phyloP scores from a whole-genome alignment of 257 asterid genomes.

The Primulina tabacum region DNA sequence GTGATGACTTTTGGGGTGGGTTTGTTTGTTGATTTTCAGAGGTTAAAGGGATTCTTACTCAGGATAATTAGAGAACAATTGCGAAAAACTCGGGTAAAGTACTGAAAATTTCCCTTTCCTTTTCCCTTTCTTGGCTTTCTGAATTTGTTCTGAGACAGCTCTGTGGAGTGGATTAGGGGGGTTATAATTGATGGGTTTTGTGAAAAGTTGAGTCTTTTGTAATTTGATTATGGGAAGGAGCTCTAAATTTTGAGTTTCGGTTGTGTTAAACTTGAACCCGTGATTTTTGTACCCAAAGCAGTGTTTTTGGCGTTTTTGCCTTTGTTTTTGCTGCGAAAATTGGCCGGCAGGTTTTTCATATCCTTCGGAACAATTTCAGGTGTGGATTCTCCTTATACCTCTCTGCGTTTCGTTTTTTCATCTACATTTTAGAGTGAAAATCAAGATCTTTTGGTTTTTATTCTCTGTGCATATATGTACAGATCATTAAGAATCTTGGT shows the following conservation, averaged over 20 bases:
- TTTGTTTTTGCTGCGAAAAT: conserved; percentile 4
- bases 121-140: conserved; percentile 22
- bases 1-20: conserved; percentile 46
- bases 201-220: conserved; percentile 9
- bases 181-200: neutral
- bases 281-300: conserved; percentile 5
- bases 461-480: conserved; percentile 19
- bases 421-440: neutral
- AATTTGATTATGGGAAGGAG: conserved; percentile 1
- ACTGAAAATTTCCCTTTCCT: conserved; percentile 9
- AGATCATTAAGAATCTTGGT: conserved; percentile 27
- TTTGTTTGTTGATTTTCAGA: conserved; percentile 47
- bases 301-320: neutral
- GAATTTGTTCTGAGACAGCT: neutral
- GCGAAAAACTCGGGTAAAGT: conserved; percentile 46
- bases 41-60: conserved; percentile 33
- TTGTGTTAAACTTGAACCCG: neutral
- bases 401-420: neutral
- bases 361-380: conserved; percentile 29
- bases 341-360: conserved; percentile 4
- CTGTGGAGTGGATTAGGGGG: conserved; percentile 13
- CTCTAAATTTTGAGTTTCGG: neutral
- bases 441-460: conserved; percentile 15
- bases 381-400: conserved; percentile 16
- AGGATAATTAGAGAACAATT: conserved; percentile 27